Conservation (phyloP, 805 yeast genomes). For the Pichia nakasei region DNA sequence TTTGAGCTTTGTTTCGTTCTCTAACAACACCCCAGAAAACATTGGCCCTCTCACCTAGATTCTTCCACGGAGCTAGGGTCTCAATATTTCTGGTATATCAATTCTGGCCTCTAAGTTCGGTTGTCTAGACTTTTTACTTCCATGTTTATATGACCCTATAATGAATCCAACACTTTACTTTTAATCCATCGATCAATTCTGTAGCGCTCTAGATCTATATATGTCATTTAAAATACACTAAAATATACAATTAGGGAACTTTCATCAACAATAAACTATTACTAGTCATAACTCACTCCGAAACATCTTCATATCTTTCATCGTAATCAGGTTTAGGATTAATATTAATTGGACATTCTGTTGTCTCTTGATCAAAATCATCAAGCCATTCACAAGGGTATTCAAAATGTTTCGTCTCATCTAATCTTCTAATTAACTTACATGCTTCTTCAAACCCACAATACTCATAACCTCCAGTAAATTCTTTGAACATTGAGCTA, state of each 20-base stretch:
- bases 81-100: conserved; percentile 8
- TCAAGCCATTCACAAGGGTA: conserved; percentile 28
- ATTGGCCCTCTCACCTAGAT: conserved; percentile 4
- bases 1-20: background rate
- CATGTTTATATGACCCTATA: conserved; percentile 9
- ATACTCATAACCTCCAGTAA: conserved; percentile 34
- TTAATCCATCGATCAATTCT: too few relatives aligned
- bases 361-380: conserved; percentile 23
- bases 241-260: too few relatives aligned
- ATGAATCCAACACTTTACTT: conserved; percentile 5
- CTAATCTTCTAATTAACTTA: conserved; percentile 12
- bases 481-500: conserved; percentile 44
- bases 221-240: too few relatives aligned
- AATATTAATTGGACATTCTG: conserved; percentile 18
- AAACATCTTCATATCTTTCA: conserved; percentile 22
- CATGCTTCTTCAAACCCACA: conserved; percentile 14
- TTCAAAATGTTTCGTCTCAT: conserved; percentile 13
- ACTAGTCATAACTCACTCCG: conserved; percentile 12
- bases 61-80: conserved; percentile 4
- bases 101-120: conserved; percentile 7
- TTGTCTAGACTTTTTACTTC: conserved; percentile 2
- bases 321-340: conserved; percentile 16
- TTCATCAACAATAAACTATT: too few relatives aligned
- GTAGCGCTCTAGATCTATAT: too few relatives aligned
- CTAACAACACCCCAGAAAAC: conserved; percentile 9